Conservation (phyloP, 306 rosid species). For the Acacia confusa region DNA sequence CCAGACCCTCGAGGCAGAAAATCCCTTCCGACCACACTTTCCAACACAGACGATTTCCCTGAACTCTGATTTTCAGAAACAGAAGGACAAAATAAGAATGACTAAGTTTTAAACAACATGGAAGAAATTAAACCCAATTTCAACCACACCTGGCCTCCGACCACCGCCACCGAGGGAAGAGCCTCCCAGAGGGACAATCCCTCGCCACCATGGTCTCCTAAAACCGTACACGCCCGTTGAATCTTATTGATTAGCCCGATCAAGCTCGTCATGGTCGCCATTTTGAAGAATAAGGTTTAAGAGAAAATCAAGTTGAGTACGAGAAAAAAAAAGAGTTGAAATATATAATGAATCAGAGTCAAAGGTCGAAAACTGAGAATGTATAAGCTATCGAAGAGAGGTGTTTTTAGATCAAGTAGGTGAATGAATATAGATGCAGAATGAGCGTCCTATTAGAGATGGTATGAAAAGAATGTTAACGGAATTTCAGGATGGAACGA, state of each 20-base stretch:
- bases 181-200: conserved; percentile 99
- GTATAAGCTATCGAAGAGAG: not conserved
- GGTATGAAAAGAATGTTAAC: conserved; percentile 23
- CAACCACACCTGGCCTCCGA: conserved; percentile 84
- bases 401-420: not conserved
- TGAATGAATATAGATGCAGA: conserved; percentile 41
- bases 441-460: conserved; percentile 32
- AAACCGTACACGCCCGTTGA: conserved; percentile 95
- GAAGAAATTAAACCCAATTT: not conserved
- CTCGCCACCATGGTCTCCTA: conserved; percentile 97
- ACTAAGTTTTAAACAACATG: not conserved
- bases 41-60: conserved; percentile 93
- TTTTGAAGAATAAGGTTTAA: conserved; percentile 32
- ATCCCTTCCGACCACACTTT: conserved; percentile 98
- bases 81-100: not conserved
- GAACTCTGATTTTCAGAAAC: conserved; percentile 63
- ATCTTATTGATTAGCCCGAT: conserved; percentile 93
- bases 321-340: not conserved
- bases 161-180: conserved; percentile 98
- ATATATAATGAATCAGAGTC: not conserved
- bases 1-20: conserved; percentile 99
- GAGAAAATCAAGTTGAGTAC: not conserved
- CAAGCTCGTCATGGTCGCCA: conserved; percentile 99
- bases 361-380: conserved; percentile 27
- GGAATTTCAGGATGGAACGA: conserved; percentile 25